Percentiles rank a stretch among this genome's conserved stretches.
phyloP scores from a whole-genome alignment of 2,329 filamentous ascomycete genomes.

The Arthrobotrys sphaeroides region DNA sequence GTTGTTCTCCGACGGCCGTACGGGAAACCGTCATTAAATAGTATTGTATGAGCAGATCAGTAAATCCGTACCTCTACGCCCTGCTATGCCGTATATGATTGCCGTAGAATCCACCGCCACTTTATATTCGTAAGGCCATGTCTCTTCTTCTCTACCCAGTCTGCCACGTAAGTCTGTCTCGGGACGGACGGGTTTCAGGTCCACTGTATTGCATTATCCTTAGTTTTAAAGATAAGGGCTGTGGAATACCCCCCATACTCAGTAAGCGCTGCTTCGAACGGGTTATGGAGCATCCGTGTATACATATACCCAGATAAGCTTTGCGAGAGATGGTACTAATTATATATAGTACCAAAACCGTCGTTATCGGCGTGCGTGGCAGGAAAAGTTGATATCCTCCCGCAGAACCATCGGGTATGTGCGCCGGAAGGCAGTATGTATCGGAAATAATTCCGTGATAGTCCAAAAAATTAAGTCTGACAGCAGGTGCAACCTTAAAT shows the following conservation, averaged over 20 bases:
- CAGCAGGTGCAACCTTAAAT: conserved; percentile 14
- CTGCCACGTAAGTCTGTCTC: conserved; percentile 15
- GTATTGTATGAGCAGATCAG: not conserved
- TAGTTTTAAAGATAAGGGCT: not conserved
- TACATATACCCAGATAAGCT: not conserved
- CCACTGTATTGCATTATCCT: not conserved
- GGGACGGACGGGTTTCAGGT: not conserved
- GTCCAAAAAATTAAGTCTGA: not conserved
- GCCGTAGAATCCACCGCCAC: not conserved
- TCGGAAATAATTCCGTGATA: not conserved
- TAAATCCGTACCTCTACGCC: not conserved
- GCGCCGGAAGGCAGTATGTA: not conserved
- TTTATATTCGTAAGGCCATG: not conserved
- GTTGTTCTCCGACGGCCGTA: not conserved
- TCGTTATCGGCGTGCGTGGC: conserved; percentile 1
- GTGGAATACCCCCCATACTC: not conserved
- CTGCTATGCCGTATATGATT: not conserved
- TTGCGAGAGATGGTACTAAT: not conserved
- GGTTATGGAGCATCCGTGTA: not conserved
- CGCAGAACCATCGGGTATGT: not conserved
- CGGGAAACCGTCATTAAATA: no score
- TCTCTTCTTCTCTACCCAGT: not conserved
- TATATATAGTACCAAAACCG: not conserved
- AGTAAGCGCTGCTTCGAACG: not conserved
- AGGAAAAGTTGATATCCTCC: not conserved